Percentiles rank a stretch among this genome's conserved stretches.
Conservation (phyloP, 2,329 filamentous ascomycete genomes). For the Fusarium albosuccineum region DNA sequence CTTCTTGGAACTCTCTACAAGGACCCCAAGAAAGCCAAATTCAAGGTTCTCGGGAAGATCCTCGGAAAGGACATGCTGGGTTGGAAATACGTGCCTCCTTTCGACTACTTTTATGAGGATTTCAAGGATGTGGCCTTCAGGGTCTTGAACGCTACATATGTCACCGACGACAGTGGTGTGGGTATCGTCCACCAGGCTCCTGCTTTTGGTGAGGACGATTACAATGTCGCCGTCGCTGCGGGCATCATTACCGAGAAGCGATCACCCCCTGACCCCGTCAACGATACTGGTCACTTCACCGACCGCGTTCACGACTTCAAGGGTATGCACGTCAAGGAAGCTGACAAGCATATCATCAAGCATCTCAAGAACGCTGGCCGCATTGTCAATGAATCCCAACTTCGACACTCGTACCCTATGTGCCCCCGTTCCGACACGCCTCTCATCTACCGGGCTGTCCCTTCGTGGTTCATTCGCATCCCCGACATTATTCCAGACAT, state of each 20-base stretch:
- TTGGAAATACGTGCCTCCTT: slow-evolving; percentile 90
- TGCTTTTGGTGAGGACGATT: slow-evolving; percentile 96
- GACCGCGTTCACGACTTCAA: slow-evolving; percentile 82
- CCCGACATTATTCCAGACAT: slow-evolving; percentile 86
- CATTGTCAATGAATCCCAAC: slow-evolving; percentile 85
- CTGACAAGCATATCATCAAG: slow-evolving; percentile 94
- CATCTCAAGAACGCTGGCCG: slow-evolving; percentile 82
- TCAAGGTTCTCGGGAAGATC: slow-evolving; percentile 82
- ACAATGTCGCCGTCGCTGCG: slow-evolving; percentile 80
- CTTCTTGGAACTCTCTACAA: slow-evolving; percentile 89
- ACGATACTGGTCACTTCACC: slow-evolving; percentile 85
- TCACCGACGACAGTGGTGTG: slow-evolving; percentile 90
- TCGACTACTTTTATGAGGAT: slow-evolving; percentile 89
- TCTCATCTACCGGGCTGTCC: slow-evolving; percentile 90
- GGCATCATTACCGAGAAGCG: slow-evolving; percentile 83
- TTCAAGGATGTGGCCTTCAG: slow-evolving; percentile 89
- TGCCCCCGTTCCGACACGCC: slow-evolving; percentile 96
- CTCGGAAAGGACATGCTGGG: slow-evolving; percentile 88
- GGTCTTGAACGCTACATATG: slow-evolving; percentile 86
- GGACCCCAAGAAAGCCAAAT: slow-evolving; percentile 95
- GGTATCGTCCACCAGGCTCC: slow-evolving; percentile 95
- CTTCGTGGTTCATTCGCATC: slow-evolving; percentile 95
- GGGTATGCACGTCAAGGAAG: slow-evolving; percentile 90
- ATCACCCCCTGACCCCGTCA: slow-evolving; percentile 90
- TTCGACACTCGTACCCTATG: slow-evolving; percentile 93